Conservation (phyloP, 257 asterid species). For the Nicotiana knightiana region DNA sequence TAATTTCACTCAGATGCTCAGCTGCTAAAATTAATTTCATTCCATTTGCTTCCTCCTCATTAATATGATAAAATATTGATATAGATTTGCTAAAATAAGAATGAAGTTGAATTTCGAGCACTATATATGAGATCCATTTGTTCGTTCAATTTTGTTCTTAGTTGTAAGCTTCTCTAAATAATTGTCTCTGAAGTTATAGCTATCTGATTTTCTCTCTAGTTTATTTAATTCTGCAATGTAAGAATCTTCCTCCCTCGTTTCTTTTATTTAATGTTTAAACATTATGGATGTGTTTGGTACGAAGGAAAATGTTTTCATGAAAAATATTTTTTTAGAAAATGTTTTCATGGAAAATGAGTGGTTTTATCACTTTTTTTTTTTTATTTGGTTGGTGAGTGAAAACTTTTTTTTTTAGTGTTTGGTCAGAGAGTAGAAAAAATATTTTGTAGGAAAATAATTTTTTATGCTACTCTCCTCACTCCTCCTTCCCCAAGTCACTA, state of each 20-base stretch:
- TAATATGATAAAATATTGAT: not conserved
- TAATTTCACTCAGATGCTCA: not conserved
- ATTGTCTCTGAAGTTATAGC: too few relatives aligned
- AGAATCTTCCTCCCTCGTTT: not conserved
- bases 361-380: too few relatives aligned
- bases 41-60: not conserved
- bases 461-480: too few relatives aligned
- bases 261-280: not conserved
- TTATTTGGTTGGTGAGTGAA: too few relatives aligned
- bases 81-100: not conserved
- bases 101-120: not conserved
- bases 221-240: not conserved
- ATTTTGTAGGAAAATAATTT: too few relatives aligned
- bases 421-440: too few relatives aligned
- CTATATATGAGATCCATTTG: not conserved
- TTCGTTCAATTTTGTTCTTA: not conserved
- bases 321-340: too few relatives aligned
- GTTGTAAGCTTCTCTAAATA: not conserved
- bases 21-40: not conserved
- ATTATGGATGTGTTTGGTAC: not conserved
- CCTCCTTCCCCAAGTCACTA: too few relatives aligned
- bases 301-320: too few relatives aligned
- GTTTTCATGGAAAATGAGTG: too few relatives aligned
- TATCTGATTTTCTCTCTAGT: not conserved
- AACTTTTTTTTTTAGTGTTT: too few relatives aligned